phyloP scores from a whole-genome alignment of 768 basidiomycete genomes.

The Suillus hirtellus region DNA sequence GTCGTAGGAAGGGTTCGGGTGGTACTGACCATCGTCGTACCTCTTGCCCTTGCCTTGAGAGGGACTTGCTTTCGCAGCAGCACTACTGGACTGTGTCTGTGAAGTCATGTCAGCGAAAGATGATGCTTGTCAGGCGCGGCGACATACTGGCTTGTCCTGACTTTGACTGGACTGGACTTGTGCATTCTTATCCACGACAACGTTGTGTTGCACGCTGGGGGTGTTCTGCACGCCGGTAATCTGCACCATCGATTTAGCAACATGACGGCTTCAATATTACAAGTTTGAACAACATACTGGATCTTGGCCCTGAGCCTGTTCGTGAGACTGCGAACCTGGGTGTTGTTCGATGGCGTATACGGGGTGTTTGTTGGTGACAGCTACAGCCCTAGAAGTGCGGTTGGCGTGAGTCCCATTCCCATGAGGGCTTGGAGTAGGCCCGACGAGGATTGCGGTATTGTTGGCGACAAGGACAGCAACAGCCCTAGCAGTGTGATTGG shows the following conservation, averaged over 20 bases:
- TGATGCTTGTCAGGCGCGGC: not conserved
- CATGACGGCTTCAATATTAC: not conserved
- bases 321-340: not conserved
- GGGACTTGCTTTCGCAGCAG: not conserved
- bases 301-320: conserved; percentile 4
- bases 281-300: not conserved
- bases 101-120: not conserved
- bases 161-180: not conserved
- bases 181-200: not conserved
- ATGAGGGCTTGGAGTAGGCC: not conserved
- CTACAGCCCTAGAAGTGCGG: not conserved
- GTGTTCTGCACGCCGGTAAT: not conserved
- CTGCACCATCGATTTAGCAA: not conserved
- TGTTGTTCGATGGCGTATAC: not conserved
- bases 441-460: not conserved
- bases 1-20: conserved; percentile 14
- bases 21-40: conserved; percentile 19
- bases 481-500: not conserved
- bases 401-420: not conserved
- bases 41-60: conserved; percentile 7
- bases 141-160: not conserved
- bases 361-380: not conserved
- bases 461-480: not conserved
- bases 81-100: not conserved
- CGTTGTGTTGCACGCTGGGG: not conserved